phyloP scores from a whole-genome alignment of 2,329 filamentous ascomycete species.

The Penicillium sp. region DNA sequence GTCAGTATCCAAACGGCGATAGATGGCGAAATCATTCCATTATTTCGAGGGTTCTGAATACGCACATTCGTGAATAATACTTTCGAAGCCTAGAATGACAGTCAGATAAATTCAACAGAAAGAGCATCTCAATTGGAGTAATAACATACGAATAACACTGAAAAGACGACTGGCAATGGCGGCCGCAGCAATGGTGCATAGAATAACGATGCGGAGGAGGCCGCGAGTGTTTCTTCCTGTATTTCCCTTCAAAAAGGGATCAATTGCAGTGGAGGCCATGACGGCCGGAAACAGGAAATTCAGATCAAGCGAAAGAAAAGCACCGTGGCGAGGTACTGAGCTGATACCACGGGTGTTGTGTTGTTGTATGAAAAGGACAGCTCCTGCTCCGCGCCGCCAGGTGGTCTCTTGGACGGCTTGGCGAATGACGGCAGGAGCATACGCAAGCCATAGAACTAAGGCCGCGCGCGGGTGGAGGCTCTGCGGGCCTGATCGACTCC shows the following conservation, averaged over 20 bases:
- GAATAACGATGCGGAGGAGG: slow-evolving; percentile 82
- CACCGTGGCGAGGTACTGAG: background rate
- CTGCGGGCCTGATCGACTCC: background rate
- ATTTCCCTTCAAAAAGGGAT: slow-evolving; percentile 68
- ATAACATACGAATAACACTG: slow-evolving; percentile 83
- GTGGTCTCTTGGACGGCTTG: slow-evolving; percentile 42
- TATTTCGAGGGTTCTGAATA: slow-evolving; percentile 26
- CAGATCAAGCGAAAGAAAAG: slow-evolving; percentile 25
- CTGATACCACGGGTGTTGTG: background rate
- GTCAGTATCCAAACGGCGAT: slow-evolving; percentile 7
- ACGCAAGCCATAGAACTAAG: slow-evolving; percentile 1
- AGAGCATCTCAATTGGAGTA: background rate
- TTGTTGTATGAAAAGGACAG: slow-evolving; percentile 21
- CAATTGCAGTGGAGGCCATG: slow-evolving; percentile 46
- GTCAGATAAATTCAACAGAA: slow-evolving; percentile 8
- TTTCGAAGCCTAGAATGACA: slow-evolving; percentile 72
- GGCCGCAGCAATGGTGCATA: slow-evolving; percentile 84
- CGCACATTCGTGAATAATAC: slow-evolving; percentile 99
- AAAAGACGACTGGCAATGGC: slow-evolving; percentile 92
- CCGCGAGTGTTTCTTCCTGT: slow-evolving; percentile 78
- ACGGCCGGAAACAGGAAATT: slow-evolving; percentile 33
- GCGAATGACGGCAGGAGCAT: slow-evolving; percentile 20
- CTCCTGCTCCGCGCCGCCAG: slow-evolving; percentile 35
- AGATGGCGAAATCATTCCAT: background rate
- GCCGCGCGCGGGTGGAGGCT: background rate